Evolutionary conservation across 2,329 filamentous ascomycete genomes (phyloP).

Genomic region (Thelonectria olida): DNA sequence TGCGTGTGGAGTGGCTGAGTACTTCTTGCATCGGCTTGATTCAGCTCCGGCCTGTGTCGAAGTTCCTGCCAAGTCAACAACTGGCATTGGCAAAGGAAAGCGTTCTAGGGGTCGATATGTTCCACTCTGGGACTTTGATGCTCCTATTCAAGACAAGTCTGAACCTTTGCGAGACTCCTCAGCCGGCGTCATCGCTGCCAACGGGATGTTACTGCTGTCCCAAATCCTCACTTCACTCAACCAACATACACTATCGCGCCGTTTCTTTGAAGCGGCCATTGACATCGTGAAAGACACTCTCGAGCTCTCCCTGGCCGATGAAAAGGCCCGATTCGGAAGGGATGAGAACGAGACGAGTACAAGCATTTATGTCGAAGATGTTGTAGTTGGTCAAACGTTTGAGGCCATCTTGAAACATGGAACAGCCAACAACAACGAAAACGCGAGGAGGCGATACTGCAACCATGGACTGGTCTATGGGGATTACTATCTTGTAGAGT

Average conservation of each 20-base stretch:
- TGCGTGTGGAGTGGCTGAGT: conserved; percentile 56
- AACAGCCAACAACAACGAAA: conserved; percentile 47
- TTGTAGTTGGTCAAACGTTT: conserved; percentile 27
- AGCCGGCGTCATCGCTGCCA: conserved; percentile 50
- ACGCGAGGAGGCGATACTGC: conserved; percentile 39
- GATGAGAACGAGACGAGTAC: no score
- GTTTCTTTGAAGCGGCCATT: conserved; percentile 42
- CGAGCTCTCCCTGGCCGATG: conserved; percentile 35
- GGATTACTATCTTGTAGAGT: conserved; percentile 56
- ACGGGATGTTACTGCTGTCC: conserved; percentile 49
- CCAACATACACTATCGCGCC: conserved; percentile 17
- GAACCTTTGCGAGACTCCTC: conserved; percentile 48
- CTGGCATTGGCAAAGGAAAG: no score
- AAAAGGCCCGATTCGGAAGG: conserved; percentile 7
- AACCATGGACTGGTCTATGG: conserved; percentile 58
- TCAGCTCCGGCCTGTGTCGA: conserved; percentile 42
- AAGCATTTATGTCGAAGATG: not conserved
- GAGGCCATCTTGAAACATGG: conserved; percentile 38
- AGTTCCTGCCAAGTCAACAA: conserved; percentile 24
- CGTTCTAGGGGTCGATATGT: conserved; percentile 35
- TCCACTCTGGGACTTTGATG: conserved; percentile 58
- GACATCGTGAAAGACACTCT: conserved; percentile 44
- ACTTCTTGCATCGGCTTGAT: conserved; percentile 56
- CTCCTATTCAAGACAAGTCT: conserved; percentile 46
- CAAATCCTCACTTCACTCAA: conserved; percentile 41